Conservation (phyloP, 2,329 filamentous ascomycete genomes). For the Diaporthe humulicola region DNA sequence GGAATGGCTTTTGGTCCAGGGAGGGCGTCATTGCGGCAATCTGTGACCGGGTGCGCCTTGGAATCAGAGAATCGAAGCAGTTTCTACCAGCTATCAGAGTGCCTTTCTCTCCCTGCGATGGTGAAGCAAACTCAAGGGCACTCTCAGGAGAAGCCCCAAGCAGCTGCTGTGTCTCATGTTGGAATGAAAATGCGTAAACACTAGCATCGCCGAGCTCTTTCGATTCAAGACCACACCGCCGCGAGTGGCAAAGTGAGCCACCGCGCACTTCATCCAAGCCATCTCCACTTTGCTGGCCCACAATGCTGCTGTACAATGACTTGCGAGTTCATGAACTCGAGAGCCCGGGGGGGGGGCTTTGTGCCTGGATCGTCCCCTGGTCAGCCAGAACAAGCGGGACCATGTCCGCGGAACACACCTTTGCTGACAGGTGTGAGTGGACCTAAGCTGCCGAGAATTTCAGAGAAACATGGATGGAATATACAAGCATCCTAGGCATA, state of each 20-base stretch:
- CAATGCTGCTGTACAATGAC: not conserved
- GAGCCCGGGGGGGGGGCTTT: not conserved
- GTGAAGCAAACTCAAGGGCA: not conserved
- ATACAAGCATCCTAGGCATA: conserved; percentile 22
- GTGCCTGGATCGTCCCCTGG: not conserved
- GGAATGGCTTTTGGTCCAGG: conserved; percentile 12
- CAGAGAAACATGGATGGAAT: not conserved
- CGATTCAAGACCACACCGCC: not conserved
- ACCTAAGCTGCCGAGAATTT: conserved; percentile 24
- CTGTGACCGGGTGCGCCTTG: not conserved
- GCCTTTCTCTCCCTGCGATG: not conserved
- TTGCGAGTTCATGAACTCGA: not conserved
- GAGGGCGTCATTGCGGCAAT: conserved; percentile 16
- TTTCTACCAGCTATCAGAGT: not conserved
- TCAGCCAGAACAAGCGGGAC: not conserved
- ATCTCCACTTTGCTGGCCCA: not conserved
- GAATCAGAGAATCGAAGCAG: conserved; percentile 11
- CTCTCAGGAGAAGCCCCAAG: not conserved
- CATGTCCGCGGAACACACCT: not conserved
- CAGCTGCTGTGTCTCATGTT: conserved; percentile 1
- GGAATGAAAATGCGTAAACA: not conserved
- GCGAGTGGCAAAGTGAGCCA: not conserved
- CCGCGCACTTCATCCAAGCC: not conserved
- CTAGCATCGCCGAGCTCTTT: not conserved
- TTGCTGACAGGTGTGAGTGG: conserved; percentile 29